Conservation (phyloP, 495 filamentous ascomycete genomes). For the Aspergillus funiculosus region DNA sequence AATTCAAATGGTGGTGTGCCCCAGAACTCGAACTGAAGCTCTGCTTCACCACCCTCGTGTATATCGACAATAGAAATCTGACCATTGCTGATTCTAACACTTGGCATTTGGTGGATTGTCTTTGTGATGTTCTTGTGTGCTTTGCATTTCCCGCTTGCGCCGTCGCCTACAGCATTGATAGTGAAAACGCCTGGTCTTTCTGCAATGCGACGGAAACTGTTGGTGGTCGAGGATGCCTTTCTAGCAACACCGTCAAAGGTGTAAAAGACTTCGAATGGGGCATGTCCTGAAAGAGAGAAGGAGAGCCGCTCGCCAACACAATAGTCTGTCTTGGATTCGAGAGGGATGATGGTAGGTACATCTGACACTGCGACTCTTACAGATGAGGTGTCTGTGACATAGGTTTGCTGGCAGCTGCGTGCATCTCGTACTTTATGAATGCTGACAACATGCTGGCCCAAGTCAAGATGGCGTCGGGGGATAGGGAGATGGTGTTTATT, state of each 20-base stretch:
- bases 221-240: constrained; percentile 69
- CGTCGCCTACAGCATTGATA: constrained; percentile 78
- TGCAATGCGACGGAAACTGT: constrained; percentile 83
- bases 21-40: constrained; percentile 88
- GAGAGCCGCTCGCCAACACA: constrained; percentile 92
- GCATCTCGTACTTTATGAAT: constrained; percentile 85
- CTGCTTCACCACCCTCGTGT: constrained; percentile 88
- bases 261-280: constrained; percentile 91
- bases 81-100: constrained; percentile 80
- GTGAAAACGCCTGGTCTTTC: constrained; percentile 83
- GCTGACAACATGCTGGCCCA: constrained; percentile 78
- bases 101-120: constrained; percentile 83
- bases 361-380: constrained; percentile 88
- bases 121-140: constrained; percentile 70
- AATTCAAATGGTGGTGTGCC: constrained; percentile 97
- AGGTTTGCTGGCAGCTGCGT: constrained; percentile 71
- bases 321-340: constrained; percentile 84
- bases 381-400: constrained; percentile 57
- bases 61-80: constrained; percentile 76
- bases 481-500: constrained; percentile 73
- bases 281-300: constrained; percentile 79
- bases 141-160: constrained; percentile 68
- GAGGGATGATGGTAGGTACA: constrained; percentile 77
- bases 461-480: constrained; percentile 70
- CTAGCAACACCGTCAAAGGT: constrained; percentile 70